phyloP scores from a whole-genome alignment of 2,329 filamentous ascomycete species.

The Fusarium protoensiforme region DNA sequence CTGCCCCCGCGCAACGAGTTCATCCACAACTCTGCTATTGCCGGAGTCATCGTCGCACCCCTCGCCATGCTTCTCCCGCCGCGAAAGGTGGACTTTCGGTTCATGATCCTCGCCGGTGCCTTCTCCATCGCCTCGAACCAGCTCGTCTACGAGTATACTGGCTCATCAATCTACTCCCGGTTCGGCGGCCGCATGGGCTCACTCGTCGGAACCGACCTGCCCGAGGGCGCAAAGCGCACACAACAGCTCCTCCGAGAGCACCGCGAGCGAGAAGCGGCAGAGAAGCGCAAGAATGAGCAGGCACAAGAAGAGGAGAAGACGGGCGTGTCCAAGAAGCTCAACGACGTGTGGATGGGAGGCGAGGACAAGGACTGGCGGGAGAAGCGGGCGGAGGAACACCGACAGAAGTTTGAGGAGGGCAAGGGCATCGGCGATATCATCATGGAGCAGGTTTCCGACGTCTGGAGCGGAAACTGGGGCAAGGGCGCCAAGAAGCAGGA shows the following conservation, averaged over 20 bases:
- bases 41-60: conserved; percentile 59
- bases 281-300: conserved; percentile 33
- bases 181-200: conserved; percentile 56
- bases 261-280: conserved; percentile 51
- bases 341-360: conserved; percentile 68
- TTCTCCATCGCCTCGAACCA: conserved; percentile 66
- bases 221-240: conserved; percentile 63
- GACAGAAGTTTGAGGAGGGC: conserved; percentile 64
- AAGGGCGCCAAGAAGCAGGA: conserved; percentile 43
- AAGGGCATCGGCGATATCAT: conserved; percentile 68
- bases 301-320: conserved; percentile 45
- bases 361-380: conserved; percentile 66
- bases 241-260: conserved; percentile 61
- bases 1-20: conserved; percentile 50
- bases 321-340: conserved; percentile 49
- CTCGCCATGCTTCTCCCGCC: conserved; percentile 63
- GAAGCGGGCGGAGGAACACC: conserved; percentile 63
- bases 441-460: conserved; percentile 66
- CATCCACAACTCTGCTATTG: conserved; percentile 61
- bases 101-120: conserved; percentile 60
- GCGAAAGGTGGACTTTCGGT: conserved; percentile 62
- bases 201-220: conserved; percentile 64
- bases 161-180: conserved; percentile 62
- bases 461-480: conserved; percentile 55
- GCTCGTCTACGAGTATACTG: conserved; percentile 67